Evolutionary conservation across 176 grass and related monocot species (phyloP).

Genomic region (Dendrocalamus sinicus): DNA sequence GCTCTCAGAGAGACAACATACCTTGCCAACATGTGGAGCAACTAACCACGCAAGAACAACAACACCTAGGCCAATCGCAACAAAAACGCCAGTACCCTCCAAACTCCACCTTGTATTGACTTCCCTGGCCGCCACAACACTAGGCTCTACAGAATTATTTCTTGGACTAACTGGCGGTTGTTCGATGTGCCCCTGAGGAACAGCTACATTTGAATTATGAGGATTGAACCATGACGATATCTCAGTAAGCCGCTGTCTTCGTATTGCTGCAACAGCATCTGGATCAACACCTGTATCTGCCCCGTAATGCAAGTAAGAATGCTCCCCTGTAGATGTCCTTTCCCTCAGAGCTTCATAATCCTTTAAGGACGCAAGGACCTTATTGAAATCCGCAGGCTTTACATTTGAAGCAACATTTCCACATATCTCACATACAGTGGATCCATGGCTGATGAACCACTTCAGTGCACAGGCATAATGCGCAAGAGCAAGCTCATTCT

Average conservation of each 20-base stretch:
- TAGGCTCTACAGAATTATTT: constrained; percentile 53
- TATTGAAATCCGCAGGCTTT: constrained; percentile 71
- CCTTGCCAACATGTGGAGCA: constrained; percentile 87
- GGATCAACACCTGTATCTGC: constrained; percentile 62
- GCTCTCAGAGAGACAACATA: constrained; percentile 40
- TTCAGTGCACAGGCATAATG: constrained; percentile 93
- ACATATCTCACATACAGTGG: constrained; percentile 85
- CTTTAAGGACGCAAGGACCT: constrained; percentile 78
- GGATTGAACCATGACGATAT: constrained; percentile 93
- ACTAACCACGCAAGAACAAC: constrained; percentile 77
- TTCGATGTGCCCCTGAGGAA: constrained; percentile 58
- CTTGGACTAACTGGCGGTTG: constrained; percentile 51
- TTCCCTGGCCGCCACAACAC: constrained; percentile 37
- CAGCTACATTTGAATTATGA: constrained; percentile 50
- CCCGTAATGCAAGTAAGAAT: constrained; percentile 47
- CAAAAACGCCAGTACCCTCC: constrained; percentile 68
- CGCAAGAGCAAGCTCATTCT: constrained; percentile 78
- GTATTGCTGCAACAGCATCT: constrained; percentile 76
- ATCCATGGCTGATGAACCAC: constrained; percentile 93
- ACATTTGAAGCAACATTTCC: constrained; percentile 67
- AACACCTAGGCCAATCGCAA: constrained; percentile 63
- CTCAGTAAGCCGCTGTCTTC: constrained; percentile 78
- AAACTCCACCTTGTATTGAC: constrained; percentile 57
- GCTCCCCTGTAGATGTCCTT: constrained; percentile 70
- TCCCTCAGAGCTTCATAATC: constrained; percentile 75